phyloP scores from a whole-genome alignment of 768 basidiomycete genomes.

The Lactarius vividus region DNA sequence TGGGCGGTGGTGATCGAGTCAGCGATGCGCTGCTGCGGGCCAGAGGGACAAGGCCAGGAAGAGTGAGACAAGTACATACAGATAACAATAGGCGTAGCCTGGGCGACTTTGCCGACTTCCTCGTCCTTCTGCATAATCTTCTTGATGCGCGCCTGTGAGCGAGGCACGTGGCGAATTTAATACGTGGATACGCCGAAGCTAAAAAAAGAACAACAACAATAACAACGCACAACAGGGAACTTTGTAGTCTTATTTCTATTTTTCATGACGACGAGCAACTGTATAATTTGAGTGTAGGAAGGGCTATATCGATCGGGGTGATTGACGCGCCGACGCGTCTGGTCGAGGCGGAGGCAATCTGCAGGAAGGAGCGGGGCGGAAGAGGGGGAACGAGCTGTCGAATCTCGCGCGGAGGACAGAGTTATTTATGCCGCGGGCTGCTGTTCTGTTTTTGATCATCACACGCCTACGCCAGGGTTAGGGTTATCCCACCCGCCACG shows the following conservation, averaged over 20 bases:
- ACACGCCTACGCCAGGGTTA: neutral
- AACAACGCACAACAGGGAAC: conserved; percentile 78
- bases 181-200: neutral
- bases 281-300: neutral
- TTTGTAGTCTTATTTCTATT: conserved; percentile 90
- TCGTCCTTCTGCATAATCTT: conserved; percentile 99
- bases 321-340: neutral
- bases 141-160: conserved; percentile 87
- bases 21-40: neutral
- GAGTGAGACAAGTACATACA: conserved; percentile 54
- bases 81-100: conserved; percentile 94
- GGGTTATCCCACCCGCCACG: neutral
- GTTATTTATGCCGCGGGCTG: neutral
- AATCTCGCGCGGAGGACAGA: neutral
- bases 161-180: neutral
- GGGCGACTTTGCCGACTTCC: conserved; percentile 97
- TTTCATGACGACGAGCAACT: conserved; percentile 55
- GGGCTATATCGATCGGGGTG: neutral
- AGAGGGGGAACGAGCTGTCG: neutral
- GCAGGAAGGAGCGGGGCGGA: neutral
- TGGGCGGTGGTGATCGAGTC: conserved; percentile 34
- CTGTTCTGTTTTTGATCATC: neutral
- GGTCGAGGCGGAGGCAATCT: neutral
- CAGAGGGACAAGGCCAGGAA: neutral
- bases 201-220: too few species aligned